A percentile compares a stretch with the other conserved stretches of the same genome.
Conservation (phyloP, 768 basidiomycete genomes). For the Lactarius psammicola region DNA sequence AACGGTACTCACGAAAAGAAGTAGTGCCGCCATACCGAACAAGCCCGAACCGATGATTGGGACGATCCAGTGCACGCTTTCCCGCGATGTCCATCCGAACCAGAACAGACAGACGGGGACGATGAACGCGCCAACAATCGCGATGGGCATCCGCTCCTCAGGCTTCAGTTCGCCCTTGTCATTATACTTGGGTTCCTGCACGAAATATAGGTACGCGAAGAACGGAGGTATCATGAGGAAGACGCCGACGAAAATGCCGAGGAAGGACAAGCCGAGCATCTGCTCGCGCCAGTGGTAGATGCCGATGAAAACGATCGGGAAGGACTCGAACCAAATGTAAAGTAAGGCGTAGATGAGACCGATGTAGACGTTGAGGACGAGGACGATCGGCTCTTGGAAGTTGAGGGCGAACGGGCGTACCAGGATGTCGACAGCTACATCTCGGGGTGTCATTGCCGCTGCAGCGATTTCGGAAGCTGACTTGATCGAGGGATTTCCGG, state of each 20-base stretch:
- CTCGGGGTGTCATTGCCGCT: conserved; percentile 26
- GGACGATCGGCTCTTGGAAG: conserved; percentile 35
- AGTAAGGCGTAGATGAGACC: conserved; percentile 37
- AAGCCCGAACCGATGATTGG: conserved; percentile 38
- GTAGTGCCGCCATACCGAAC: conserved; percentile 37
- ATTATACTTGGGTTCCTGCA: conserved; percentile 27
- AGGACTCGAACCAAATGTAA: conserved; percentile 40
- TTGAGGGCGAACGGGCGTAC: conserved; percentile 36
- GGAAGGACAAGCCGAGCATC: conserved; percentile 36
- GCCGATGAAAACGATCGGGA: conserved; percentile 37
- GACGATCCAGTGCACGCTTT: conserved; percentile 38
- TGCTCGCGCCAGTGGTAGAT: conserved; percentile 38
- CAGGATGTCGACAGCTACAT: conserved; percentile 32
- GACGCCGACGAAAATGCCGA: conserved; percentile 28
- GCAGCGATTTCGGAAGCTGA: conserved; percentile 33
- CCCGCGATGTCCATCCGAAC: conserved; percentile 37
- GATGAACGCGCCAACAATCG: conserved; percentile 36
- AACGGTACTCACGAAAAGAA: conserved; percentile 33
- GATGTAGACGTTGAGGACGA: conserved; percentile 36
- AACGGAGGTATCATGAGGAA: conserved; percentile 21
- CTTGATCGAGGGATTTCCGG: conserved; percentile 33
- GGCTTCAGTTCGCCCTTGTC: conserved; percentile 29
- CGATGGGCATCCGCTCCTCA: conserved; percentile 37
- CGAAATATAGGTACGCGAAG: conserved; percentile 25
- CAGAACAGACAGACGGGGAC: conserved; percentile 38